phyloP scores from a whole-genome alignment of 345 rosid species.

The Ricinus communis region DNA sequence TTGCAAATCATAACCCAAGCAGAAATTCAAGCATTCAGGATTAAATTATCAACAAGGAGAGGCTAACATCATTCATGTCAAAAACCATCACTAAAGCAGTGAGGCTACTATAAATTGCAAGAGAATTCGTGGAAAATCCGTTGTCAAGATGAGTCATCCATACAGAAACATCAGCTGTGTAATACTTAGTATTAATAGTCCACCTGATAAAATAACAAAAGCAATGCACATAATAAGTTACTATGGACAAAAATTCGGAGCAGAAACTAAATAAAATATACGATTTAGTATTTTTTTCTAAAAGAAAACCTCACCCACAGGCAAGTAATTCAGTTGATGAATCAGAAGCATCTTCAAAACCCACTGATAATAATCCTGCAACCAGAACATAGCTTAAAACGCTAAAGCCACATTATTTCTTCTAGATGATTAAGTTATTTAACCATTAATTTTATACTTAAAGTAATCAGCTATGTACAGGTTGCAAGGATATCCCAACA shows the following conservation, averaged over 20 bases:
- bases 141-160: slow-evolving; percentile 73
- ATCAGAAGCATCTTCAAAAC: slow-evolving; percentile 60
- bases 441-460: too few relatives aligned
- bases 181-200: slow-evolving; percentile 87
- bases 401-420: background rate
- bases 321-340: slow-evolving; percentile 42
- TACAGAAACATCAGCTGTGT: slow-evolving; percentile 74
- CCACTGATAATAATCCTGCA: slow-evolving; percentile 61
- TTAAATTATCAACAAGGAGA: slow-evolving; percentile 5
- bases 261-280: too few relatives aligned
- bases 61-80: slow-evolving; percentile 59
- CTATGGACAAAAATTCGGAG: background rate
- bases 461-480: too few relatives aligned
- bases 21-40: too few relatives aligned
- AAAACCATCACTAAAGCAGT: slow-evolving; percentile 88
- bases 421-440: too few relatives aligned
- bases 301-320: slow-evolving; percentile 41
- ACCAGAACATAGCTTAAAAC: background rate
- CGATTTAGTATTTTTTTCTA: too few relatives aligned
- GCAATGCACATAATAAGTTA: background rate
- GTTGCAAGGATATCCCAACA: too few relatives aligned
- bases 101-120: slow-evolving; percentile 43
- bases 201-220: slow-evolving; percentile 47
- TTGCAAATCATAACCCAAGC: too few relatives aligned
- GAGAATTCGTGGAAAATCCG: slow-evolving; percentile 36